A percentile compares a stretch with the other conserved stretches of the same genome.
phyloP scores from a whole-genome alignment of 768 basidiomycete species.

The Phlebiopsis flavidoalba region DNA sequence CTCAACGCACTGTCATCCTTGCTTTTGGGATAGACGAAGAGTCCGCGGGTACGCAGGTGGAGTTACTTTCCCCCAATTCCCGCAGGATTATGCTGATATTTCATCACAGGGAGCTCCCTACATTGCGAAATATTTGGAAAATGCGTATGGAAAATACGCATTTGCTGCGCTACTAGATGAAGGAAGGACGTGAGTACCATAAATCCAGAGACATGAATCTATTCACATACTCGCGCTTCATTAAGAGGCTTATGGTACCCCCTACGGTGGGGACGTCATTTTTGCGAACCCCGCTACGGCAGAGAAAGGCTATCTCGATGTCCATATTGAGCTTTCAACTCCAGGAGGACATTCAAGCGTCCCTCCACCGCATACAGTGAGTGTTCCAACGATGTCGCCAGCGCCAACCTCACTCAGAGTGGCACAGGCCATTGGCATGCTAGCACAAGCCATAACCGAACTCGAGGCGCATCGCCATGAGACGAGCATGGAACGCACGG shows the following conservation, averaged over 20 bases:
- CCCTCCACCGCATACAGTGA: conserved; percentile 36
- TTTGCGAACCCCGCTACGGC: conserved; percentile 17
- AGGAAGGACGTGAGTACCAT: conserved; percentile 28
- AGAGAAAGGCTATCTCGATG: conserved; percentile 29
- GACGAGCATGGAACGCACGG: conserved; percentile 44
- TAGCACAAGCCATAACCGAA: conserved; percentile 62
- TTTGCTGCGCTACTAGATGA: conserved; percentile 43
- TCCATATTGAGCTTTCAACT: conserved; percentile 24
- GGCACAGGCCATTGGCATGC: conserved; percentile 60
- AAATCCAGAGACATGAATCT: neutral
- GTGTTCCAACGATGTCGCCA: neutral
- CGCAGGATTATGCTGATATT: neutral
- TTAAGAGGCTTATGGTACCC: conserved; percentile 6
- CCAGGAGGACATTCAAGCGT: conserved; percentile 38
- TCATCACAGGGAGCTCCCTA: conserved; percentile 20
- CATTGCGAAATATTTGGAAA: conserved; percentile 27
- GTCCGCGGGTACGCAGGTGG: conserved; percentile 11
- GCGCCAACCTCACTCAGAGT: neutral
- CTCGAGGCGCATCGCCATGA: conserved; percentile 63
- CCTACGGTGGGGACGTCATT: conserved; percentile 13
- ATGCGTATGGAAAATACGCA: conserved; percentile 33
- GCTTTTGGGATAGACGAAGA: conserved; percentile 26
- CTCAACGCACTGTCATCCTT: conserved; percentile 49
- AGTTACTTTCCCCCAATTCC: conserved; percentile 12
- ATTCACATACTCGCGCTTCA: neutral